phyloP scores from a whole-genome alignment of 2,329 filamentous ascomycete genomes.

The Pezicula rhizophila region DNA sequence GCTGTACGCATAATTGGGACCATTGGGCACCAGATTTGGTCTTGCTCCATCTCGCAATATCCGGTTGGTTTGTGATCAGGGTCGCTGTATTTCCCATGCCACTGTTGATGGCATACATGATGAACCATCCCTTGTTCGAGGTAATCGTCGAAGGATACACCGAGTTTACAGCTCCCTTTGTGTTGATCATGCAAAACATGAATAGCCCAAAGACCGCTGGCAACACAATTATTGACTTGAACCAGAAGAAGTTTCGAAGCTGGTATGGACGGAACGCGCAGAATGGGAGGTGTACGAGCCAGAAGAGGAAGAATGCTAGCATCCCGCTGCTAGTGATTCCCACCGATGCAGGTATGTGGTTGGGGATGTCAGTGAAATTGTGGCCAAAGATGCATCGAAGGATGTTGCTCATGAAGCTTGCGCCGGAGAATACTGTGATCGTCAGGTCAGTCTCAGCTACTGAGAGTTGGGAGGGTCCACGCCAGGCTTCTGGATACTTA shows the following conservation, averaged over 20 bases:
- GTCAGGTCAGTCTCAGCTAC: slow-evolving; percentile 1
- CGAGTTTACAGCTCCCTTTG: slow-evolving; percentile 27
- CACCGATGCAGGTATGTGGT: slow-evolving; percentile 29
- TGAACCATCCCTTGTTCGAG: slow-evolving; percentile 27
- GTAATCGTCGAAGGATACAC: slow-evolving; percentile 15
- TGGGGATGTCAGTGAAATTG: slow-evolving; percentile 31
- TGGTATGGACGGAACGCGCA: slow-evolving; percentile 38
- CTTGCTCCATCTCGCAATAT: slow-evolving; percentile 36
- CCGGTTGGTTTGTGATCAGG: slow-evolving; percentile 36
- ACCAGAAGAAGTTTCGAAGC: slow-evolving; percentile 37
- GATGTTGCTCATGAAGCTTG: slow-evolving; percentile 39
- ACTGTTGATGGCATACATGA: slow-evolving; percentile 34
- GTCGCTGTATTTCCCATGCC: slow-evolving; percentile 33
- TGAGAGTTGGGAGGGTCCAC: slow-evolving; percentile 4
- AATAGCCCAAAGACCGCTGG: slow-evolving; percentile 32
- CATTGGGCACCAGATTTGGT: slow-evolving; percentile 33
- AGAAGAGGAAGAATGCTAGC: slow-evolving; percentile 48
- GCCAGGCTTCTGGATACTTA: slow-evolving; percentile 35
- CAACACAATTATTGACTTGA: slow-evolving; percentile 35
- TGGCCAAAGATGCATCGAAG: slow-evolving; percentile 39
- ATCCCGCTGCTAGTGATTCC: slow-evolving; percentile 34
- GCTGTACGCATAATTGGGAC: slow-evolving; percentile 35
- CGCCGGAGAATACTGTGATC: slow-evolving; percentile 37
- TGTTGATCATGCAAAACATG: slow-evolving; percentile 35
- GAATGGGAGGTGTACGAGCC: slow-evolving; percentile 45